Evolutionary conservation across 768 basidiomycete genomes (phyloP), one percentile per base, ranked within the genome.

Genomic region (Trametes cingulata): DNA sequence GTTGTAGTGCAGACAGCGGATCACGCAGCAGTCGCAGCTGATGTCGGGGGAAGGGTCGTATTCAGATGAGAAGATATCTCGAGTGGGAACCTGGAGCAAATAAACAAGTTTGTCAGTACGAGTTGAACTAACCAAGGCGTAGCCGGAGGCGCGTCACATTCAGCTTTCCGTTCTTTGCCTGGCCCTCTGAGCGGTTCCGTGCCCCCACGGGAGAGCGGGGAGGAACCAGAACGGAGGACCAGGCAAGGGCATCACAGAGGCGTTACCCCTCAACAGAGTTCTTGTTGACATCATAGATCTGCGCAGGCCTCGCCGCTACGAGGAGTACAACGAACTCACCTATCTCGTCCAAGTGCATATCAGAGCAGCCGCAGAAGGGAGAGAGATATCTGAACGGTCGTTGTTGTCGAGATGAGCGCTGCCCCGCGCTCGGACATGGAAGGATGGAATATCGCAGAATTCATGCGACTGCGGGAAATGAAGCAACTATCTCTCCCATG

Each of bases 141-240:
- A 55, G 29, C 29, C 42, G 19, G 27, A 47, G 25, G 19, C 6
- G 8, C 36, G 8, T 24, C 25, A 22, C 19, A 7, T 33, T 84
- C 82, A 84, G 82, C 78, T 83, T 81, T 83, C 82, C 82, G 82
- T 84, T 84, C 82, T 84, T 63, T 78, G 78, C 74, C 78, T 63
- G 68, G 67, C 66, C 60, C 62, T 60, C 57, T 63, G 67, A 65
- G 68, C 76, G 76, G 81, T 80, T 83, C 77, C 79, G 77, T 63
- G 20, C 73, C 72, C 55, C 58, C 50, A 20, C 40, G 0, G 19
- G 10, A 33, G n/a, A 41, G 40, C 49, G 53, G 10, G 48, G 50
- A 52, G 59, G 59, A 68, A 80, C 81, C 82, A 72, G 78, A 67
- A 64, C 67, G 56, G 65, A 61, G 63, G 67, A 60, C 64, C 69